phyloP scores from a whole-genome alignment of 768 basidiomycete species.

The Phylloporus sp. region DNA sequence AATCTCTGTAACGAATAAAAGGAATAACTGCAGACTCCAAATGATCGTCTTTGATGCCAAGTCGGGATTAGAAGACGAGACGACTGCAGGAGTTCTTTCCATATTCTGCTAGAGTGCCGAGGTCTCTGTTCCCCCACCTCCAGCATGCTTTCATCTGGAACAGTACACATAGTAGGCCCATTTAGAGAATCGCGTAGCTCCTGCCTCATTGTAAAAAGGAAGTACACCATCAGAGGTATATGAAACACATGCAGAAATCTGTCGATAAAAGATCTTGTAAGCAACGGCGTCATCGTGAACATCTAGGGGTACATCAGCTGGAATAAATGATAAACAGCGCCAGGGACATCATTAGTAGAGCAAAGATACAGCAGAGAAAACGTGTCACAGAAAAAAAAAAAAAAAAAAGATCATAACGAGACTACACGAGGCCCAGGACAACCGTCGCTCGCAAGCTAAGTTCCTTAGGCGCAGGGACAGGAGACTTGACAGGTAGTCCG shows the following conservation, averaged over 20 bases:
- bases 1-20: too few relatives aligned
- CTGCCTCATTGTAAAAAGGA: too few relatives aligned
- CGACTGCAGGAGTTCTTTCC: too few relatives aligned
- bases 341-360: background rate
- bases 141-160: too few relatives aligned
- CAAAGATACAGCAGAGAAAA: background rate
- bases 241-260: background rate
- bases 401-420: background rate
- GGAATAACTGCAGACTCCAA: too few relatives aligned
- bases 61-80: too few relatives aligned
- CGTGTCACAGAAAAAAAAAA: background rate
- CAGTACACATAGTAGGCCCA: too few relatives aligned
- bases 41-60: too few relatives aligned
- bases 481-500: constrained; percentile 29
- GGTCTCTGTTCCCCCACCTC: too few relatives aligned
- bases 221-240: background rate
- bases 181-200: too few relatives aligned
- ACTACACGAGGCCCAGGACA: constrained; percentile 70
- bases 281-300: background rate
- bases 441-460: constrained; percentile 77
- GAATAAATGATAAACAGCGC: background rate
- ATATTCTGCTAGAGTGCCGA: too few relatives aligned
- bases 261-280: background rate
- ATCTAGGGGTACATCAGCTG: background rate
- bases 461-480: constrained; percentile 34